Base-by-base conservation (phyloP, 2,329 filamentous ascomycete genomes). In the Stachybotrys echinatus region DNA sequence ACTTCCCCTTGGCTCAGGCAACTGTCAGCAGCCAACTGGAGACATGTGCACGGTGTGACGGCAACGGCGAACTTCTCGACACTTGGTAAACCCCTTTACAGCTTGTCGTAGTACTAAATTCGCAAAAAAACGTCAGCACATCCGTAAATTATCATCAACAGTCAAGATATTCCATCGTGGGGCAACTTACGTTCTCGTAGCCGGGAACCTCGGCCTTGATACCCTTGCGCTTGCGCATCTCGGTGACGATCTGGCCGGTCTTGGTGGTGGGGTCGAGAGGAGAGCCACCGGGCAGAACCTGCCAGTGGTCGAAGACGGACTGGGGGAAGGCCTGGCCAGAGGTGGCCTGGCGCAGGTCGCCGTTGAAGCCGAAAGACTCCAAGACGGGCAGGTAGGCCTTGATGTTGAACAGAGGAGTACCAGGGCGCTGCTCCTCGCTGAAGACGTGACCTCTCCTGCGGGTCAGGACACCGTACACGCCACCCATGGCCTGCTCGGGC, bases 141-240 rank as follows among this genome's bases (percentile, higher is more conserved):
- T 8, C 10, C 10, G 27, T 34, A 3, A 3, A 8, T 10, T 10
- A 34, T 8, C 27, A 34, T 14, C 10, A 34, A 14, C 10, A 34
- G 14, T 10, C 14, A 34, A 34, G 7, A 18, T n/a, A 20, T 14
- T 8, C 6, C 18, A 23, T 45, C 1, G 7, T 21, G 8, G 40
- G 22, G 37, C 51, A 58, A 88, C 89, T 90, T 84, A 94, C 90
- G 84, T 96, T 95, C 72, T 90, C 89, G 79, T 91, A 86, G 72
- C 87, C 89, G 65, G 94, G 92, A 72, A 96, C 88, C 67, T 90
- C 84, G 69, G 87, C 78, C 90, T 99, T 99, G 83, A 99, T 81
- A 90, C 92, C 94, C 90, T 99, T 99, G 79, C 92, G 89, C 87
- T 96, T 96, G 72, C 94, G 91, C 87, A 95, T 95, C 53, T 87